Percentiles rank a stretch among this genome's conserved stretches.
Conservation (phyloP, 805 yeast genomes). For the Metschnikowia cubensis region DNA sequence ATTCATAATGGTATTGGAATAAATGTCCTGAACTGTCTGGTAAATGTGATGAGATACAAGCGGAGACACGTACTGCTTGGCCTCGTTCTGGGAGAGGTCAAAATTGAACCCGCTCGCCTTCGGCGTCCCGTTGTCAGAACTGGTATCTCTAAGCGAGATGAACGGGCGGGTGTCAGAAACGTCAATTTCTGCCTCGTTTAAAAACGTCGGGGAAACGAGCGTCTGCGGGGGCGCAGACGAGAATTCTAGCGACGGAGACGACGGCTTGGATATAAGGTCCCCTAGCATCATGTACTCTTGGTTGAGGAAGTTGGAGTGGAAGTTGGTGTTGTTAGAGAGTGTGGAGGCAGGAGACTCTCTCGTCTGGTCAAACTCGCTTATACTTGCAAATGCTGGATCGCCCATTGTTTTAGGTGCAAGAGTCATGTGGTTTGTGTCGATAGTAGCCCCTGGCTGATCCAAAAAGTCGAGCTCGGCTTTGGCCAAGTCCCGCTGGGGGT, state of each 20-base stretch:
- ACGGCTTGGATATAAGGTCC: slow-evolving; percentile 43
- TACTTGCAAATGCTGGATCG: neutral
- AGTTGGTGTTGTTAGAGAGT: slow-evolving; percentile 17
- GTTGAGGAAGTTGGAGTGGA: slow-evolving; percentile 45
- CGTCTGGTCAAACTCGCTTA: neutral
- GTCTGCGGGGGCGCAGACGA: slow-evolving; percentile 7
- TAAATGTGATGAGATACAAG: slow-evolving; percentile 53
- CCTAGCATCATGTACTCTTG: slow-evolving; percentile 51
- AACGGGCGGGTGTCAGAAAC: slow-evolving; percentile 32
- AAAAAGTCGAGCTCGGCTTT: neutral
- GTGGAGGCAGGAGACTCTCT: slow-evolving; percentile 12
- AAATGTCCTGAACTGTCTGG: slow-evolving; percentile 49
- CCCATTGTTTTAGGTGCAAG: neutral
- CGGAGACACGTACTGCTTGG: slow-evolving; percentile 51
- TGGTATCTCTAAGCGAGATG: slow-evolving; percentile 34
- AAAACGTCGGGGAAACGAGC: slow-evolving; percentile 12
- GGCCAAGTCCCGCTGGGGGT: neutral
- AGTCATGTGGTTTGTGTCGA: neutral
- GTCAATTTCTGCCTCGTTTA: slow-evolving; percentile 12
- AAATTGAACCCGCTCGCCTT: slow-evolving; percentile 11
- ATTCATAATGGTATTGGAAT: slow-evolving; percentile 42
- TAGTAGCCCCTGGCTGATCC: neutral
- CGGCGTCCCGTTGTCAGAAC: slow-evolving; percentile 8
- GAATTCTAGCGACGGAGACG: slow-evolving; percentile 36
- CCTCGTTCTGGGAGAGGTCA: slow-evolving; percentile 11